These are phyloP conservation scores for Aurifilum marmelostoma DNA, from an alignment of 2,329 filamentous ascomycete species.

Conservation along the genomic window DNA sequence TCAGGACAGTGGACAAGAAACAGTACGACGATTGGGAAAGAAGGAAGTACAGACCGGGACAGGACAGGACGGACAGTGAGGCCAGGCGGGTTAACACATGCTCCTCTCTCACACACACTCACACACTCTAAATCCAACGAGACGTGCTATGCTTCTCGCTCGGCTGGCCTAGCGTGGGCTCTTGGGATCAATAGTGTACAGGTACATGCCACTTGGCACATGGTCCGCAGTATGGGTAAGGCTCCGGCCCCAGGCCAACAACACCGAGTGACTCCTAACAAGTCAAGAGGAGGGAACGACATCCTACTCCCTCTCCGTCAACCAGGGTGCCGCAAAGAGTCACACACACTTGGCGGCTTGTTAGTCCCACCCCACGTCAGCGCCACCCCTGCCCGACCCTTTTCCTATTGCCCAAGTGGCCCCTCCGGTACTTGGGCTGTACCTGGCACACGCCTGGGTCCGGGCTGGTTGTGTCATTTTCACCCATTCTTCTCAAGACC, in stretches of 20 bases:
- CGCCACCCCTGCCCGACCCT: conserved; percentile 18
- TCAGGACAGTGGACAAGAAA: neutral
- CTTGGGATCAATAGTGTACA: conserved; percentile 17
- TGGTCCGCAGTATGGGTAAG: conserved; percentile 20
- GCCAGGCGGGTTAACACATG: neutral
- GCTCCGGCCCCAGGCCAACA: conserved; percentile 9
- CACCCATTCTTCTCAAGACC: too few relatives aligned
- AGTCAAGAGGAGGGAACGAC: conserved; percentile 7
- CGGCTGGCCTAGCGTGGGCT: conserved; percentile 1
- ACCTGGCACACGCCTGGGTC: conserved; percentile 15
- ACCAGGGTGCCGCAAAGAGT: conserved; percentile 26
- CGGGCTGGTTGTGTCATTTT: conserved; percentile 18
- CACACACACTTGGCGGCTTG: conserved; percentile 21
- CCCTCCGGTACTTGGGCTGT: conserved; percentile 17
- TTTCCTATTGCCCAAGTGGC: neutral
- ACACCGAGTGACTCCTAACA: conserved; percentile 1
- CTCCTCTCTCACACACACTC: neutral
- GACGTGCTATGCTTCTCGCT: neutral
- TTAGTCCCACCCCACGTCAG: conserved; percentile 22
- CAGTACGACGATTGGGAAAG: neutral
- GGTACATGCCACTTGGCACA: conserved; percentile 20
- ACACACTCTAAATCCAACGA: neutral
- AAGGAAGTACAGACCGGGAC: neutral
- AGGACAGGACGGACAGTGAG: neutral
- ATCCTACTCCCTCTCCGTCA: neutral